Evolutionary conservation across 495 filamentous ascomycete species (phyloP).

Genomic region (Podospora sp.): DNA sequence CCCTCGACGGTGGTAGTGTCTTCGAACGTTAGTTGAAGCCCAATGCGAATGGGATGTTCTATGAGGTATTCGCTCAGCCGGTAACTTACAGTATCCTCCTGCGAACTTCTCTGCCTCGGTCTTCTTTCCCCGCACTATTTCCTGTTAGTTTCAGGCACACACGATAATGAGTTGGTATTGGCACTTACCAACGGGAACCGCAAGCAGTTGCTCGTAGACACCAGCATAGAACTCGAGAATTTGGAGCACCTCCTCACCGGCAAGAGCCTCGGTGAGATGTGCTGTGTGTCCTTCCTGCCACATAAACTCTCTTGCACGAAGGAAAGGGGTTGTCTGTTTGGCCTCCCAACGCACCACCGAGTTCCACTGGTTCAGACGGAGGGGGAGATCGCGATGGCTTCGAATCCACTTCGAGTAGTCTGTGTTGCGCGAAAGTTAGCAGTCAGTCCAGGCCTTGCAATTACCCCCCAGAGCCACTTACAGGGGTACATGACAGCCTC

Average conservation of each 20-base stretch:
- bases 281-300: conserved; percentile 99
- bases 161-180: background rate
- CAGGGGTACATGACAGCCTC: conserved; percentile 89
- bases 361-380: conserved; percentile 97
- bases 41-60: background rate
- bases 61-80: background rate
- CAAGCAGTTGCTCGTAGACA: conserved; percentile 89
- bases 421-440: background rate
- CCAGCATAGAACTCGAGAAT: conserved; percentile 92
- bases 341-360: conserved; percentile 98
- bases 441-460: background rate
- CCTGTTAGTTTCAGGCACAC: background rate
- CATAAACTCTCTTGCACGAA: conserved; percentile 89
- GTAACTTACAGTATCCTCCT: conserved; percentile 67
- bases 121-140: conserved; percentile 52
- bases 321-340: conserved; percentile 94
- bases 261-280: conserved; percentile 76
- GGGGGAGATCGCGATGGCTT: conserved; percentile 88
- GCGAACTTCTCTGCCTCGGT: conserved; percentile 96
- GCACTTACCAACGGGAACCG: conserved; percentile 70
- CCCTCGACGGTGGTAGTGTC: conserved; percentile 91
- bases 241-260: conserved; percentile 80
- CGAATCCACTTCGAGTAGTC: conserved; percentile 96
- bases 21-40: background rate
- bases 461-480: conserved; percentile 13